Base-by-base conservation (phyloP, 306 rosid species). In the Cyamopsis tetragonoloba region DNA sequence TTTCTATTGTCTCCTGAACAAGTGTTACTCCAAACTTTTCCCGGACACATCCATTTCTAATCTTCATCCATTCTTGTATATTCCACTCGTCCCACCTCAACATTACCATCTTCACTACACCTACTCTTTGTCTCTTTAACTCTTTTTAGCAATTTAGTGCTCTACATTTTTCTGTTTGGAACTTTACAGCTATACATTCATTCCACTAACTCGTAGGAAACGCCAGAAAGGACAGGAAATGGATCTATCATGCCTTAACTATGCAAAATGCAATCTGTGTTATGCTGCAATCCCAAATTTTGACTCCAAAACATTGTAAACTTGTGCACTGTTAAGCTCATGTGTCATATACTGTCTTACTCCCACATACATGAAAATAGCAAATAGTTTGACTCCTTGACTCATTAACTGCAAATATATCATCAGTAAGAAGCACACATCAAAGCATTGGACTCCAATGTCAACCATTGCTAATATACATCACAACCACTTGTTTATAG, bases 11-110 rank as follows among this genome's bases (percentile, higher is more conserved):
- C 15, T 68, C 32, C 38, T 53, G 4, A 13, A 1, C 32, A 41
- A 50, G 55, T 68, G 51, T 14, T 26, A 38, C 47, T 51, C 51
- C 62, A 27, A 54, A n/a, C 23, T 50, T 50, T 35, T 65, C 37
- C 35, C 22, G 14, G 28, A 20, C 23, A 51, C 31, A 17, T 34
- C 24, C 51, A 31, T 31, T 37, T 37, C 6, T 20, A 59, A 35
- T 14, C 56, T 49, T 2, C n/a, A 49, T 23, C 14, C 7, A 19
- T 20, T 35, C 48, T 19, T 20, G 66, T 17, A 9, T 20, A 6
- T 6, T 5, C 11, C 31, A n/a, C n/a, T 20, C 18, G 12, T 19
- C 37, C 34, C 39, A 27, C 50, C 22, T 6, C 19, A 38, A 63
- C 22, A 42, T 42, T 56, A 12, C 12, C 58, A 44, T 63, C 18